These are phyloP conservation scores for Brassica rapa DNA, from an alignment of 345 rosid species.

Conservation along the genomic window DNA sequence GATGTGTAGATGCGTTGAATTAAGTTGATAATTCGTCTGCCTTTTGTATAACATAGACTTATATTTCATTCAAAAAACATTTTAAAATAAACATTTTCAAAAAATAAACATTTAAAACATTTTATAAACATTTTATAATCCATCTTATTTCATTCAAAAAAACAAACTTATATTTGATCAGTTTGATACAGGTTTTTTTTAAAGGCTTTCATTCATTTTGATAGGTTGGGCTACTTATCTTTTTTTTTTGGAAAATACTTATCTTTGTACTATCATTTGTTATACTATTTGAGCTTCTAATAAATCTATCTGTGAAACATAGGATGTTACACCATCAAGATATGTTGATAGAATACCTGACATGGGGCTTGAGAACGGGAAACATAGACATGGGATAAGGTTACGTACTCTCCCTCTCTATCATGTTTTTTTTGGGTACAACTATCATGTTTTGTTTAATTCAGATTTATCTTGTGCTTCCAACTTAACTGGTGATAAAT, in stretches of 20 bases:
- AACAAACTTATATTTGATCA: too few species aligned
- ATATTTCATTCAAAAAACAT: not conserved
- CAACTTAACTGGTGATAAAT: too few species aligned
- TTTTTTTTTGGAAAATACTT: conserved; percentile 24
- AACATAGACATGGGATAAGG: conserved; percentile 15
- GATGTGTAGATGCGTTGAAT: not conserved
- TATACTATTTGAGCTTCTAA: not conserved
- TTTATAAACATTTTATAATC: too few species aligned
- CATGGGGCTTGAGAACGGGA: not conserved
- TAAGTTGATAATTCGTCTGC: not conserved
- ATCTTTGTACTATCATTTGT: conserved; percentile 23
- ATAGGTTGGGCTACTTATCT: conserved; percentile 50
- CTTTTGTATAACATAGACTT: not conserved
- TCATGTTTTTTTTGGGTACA: too few species aligned
- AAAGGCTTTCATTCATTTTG: too few species aligned
- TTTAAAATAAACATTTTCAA: too few species aligned
- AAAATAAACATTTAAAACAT: too few species aligned
- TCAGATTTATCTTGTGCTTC: too few species aligned
- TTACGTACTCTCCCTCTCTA: not conserved
- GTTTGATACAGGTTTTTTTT: too few species aligned
- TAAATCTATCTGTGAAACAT: conserved; percentile 5
- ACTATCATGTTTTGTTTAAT: too few species aligned
- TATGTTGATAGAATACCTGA: not conserved
- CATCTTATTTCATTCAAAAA: too few species aligned
- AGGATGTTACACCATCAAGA: conserved; percentile 12